Base-by-base conservation (phyloP, 129 eudicot species). In the Logfia minima region DNA sequence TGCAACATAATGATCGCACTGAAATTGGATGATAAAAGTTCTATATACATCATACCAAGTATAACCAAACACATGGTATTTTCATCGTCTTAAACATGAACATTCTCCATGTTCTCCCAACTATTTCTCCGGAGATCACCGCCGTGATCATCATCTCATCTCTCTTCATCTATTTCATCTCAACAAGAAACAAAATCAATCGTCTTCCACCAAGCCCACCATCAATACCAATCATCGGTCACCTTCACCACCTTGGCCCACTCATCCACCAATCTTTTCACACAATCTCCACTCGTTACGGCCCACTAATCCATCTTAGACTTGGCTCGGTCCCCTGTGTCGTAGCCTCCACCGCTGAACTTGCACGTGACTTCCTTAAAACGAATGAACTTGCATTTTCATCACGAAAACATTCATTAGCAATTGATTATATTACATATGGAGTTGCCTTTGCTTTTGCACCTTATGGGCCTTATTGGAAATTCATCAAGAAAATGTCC, bases 391-490 rank as follows among this genome's bases (percentile, higher is more conserved):
- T 76, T 23, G 75, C 78, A 1, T 86, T 86, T 53, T 79, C 93
- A 0, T 72, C 78, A 1, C 82, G 90, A 13, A 52, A 66, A 22
- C 78, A 81, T 41, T 67, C 85, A 1, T 67, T 87, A 34, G 88
- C 88, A 21, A 76, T 84, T 1, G 74, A 86, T 3, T 76, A 65
- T 56, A 76, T 88, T 22, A 83, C 88, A 1, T 84, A 88, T 8
- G 85, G 80, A 0, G 75, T 66, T 10, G 75, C 83, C 5, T 81
- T 88, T 56, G 86, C 93, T 2, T 88, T 88, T 21, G 85, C 90
- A 4, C 93, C 88, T 8, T 78, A 78, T 18, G 90, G 88, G 0
- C 85, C 88, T 0, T 88, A 88, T 28, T 88, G 93, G 90, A 88
- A 86, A 10, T 79, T 72, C 61, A 76, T 88, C 39, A 88, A 86